A percentile compares a stretch with the other conserved stretches of the same genome.
phyloP scores from a whole-genome alignment of 176 grass and related monocot genomes.

The Carex myosuroides region DNA sequence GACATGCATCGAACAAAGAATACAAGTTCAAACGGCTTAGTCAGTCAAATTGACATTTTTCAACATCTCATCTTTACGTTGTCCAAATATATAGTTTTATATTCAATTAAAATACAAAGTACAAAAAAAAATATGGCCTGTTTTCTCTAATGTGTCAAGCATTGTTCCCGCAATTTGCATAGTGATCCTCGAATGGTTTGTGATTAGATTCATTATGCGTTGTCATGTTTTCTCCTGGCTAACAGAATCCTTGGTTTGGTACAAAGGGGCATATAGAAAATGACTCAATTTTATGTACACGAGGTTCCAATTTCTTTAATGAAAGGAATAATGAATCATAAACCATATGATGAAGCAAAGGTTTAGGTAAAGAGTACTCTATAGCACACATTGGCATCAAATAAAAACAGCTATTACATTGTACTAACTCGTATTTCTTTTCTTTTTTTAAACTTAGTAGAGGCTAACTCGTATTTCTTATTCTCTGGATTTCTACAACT shows the following conservation, averaged over 20 bases:
- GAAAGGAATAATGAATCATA: neutral
- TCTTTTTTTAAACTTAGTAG: no score
- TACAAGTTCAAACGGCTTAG: neutral
- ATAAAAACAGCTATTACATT: neutral
- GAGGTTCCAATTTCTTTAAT: neutral
- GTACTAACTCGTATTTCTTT: neutral
- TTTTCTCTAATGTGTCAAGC: neutral
- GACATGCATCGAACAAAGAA: neutral
- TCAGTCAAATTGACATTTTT: neutral
- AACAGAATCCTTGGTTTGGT: neutral
- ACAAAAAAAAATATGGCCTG: neutral
- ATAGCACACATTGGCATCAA: neutral
- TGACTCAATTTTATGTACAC: neutral
- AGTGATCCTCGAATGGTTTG: neutral
- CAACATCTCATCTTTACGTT: neutral
- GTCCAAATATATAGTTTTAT: neutral
- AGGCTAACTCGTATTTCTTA: neutral
- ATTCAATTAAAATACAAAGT: neutral
- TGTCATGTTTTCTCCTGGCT: neutral
- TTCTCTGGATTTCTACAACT: neutral
- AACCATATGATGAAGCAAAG: neutral
- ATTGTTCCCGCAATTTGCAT: neutral
- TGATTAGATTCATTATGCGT: neutral
- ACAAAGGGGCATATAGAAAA: neutral
- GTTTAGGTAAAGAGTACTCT: constrained; percentile 5